Base-by-base conservation (phyloP, 192 early-diverging fungal genomes). In the Gryganskiella cystojenkinii region DNA sequence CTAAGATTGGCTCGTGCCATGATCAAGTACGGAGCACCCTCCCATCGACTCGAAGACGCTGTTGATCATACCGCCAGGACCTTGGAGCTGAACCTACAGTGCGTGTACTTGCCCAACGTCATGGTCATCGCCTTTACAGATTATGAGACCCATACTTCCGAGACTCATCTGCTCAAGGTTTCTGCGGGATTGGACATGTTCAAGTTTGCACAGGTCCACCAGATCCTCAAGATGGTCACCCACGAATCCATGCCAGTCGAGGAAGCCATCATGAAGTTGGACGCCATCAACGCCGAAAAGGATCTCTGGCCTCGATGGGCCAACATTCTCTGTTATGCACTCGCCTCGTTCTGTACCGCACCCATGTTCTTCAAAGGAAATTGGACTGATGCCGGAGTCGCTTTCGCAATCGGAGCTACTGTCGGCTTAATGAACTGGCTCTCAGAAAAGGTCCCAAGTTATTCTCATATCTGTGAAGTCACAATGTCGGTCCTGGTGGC, bases 101-200 rank as follows among this genome's bases (percentile, higher is more conserved):
- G 90, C 56, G 87, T 91, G 20, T 89, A 86, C 66, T 67, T 92
- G 58, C 92, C 92, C 22, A 89, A 90, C 50, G 81, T 92, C 54
- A 90, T 93, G 83, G 82, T 93, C 50, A 80, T 92, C 25, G 87
- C 87, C 27, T 93, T 93, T 65, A 83, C 89, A 62, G 90, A 93
- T 78, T 83, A 83, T 25, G 86, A 88, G 50, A 93, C 90, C 8
- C 87, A 92, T 47, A 87, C 91, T 4, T 90, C 90, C 7, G 92
- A 93, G 59, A 93, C 92, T 0, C 91, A 92, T 52, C 82, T 93
- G 43, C 84, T 93, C 64, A 85, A 89, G n/a, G 79, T 80, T n/a
- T 64, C 83, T 17, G 80, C 87, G 1, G 84, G 87, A 34, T 89
- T 89, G 74, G 83, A 93, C 62, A 92, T 93, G 91, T 73, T 84